Evolutionary conservation across 805 yeast species (phyloP).

Genomic region (Ogataea kodamae): DNA sequence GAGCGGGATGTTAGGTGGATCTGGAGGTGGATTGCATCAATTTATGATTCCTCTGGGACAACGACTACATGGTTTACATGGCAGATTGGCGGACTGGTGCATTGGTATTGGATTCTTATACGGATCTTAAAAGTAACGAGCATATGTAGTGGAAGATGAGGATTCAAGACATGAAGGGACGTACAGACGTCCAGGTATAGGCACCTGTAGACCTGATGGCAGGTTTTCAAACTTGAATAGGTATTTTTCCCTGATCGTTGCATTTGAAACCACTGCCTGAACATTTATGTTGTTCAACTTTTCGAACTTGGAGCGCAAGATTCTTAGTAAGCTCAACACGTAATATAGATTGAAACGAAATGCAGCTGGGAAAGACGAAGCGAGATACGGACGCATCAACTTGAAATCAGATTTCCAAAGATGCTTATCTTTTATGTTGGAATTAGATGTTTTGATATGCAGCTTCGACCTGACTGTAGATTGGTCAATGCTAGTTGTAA

Average conservation of each 20-base stretch:
- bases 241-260: conserved; percentile 15
- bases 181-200: conserved; percentile 18
- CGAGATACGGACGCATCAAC: conserved; percentile 14
- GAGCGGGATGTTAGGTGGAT: conserved; percentile 63
- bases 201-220: conserved; percentile 28
- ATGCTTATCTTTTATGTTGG: conserved; percentile 19
- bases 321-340: conserved; percentile 19
- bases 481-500: conserved; percentile 25
- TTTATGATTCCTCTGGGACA: conserved; percentile 64
- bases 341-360: conserved; percentile 18
- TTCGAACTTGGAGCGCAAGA: conserved; percentile 23
- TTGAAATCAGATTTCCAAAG: conserved; percentile 20
- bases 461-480: conserved; percentile 26
- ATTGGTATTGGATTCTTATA: conserved; percentile 72
- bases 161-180: conserved; percentile 17
- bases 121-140: conserved; percentile 27
- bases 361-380: conserved; percentile 17
- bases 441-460: conserved; percentile 14
- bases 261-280: conserved; percentile 15
- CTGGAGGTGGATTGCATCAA: conserved; percentile 56
- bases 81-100: conserved; percentile 67
- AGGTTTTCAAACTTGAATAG: conserved; percentile 22
- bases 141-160: not conserved
- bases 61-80: conserved; percentile 65
- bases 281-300: conserved; percentile 24